Base-by-base conservation (phyloP, 805 yeast species). In the Starmerella bacillaris region DNA sequence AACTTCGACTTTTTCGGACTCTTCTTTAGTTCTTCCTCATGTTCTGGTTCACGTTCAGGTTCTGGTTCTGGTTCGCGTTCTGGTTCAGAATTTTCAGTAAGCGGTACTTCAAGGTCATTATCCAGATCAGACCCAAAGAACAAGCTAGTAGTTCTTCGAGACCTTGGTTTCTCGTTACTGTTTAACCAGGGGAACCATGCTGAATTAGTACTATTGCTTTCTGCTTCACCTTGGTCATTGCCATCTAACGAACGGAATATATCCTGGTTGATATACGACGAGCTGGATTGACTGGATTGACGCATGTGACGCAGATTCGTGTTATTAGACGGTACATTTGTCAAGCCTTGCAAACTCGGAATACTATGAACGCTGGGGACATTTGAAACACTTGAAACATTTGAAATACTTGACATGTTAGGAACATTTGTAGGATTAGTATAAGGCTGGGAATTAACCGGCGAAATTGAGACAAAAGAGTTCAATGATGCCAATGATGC, bases 181-280 rank as follows among this genome's bases (percentile, higher is more conserved):
- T 19, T 32, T 15, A 37, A 29, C 40, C 42, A 37, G 18, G 42
- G 40, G n/a, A 37, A 27, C 42, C 40, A 37, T 15, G 12, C 29
- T 7, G 29, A 26, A 18, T 26, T 26, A n/a, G n/a, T n/a, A 8
- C 18, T 6, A 7, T 11, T 11, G 18, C 5, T 8, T 15, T 6
- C 29, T 7, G 29, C 14, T 15, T 26, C 29, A 5, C 6, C 29
- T 5, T 6, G 8, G 6, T 26, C 29, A 7, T 5, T 11, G 6
- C 14, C 18, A 18, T 26, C 29, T 18, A 26, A 26, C n/a, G 29
- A 7, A 5, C 18, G 29, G 14, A 26, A 26, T 6, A 26, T 26
- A 7, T 26, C 29, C 14, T 26, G 29, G 12, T 26, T 26, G 29
- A 26, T 26, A 18, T n/a, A n/a, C n/a, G n/a, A n/a, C n/a, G n/a